Evolutionary conservation across 768 basidiomycete genomes (phyloP), one percentile per base, ranked within the genome.

Genomic region (Cystobasidiopsis lactophilus): DNA sequence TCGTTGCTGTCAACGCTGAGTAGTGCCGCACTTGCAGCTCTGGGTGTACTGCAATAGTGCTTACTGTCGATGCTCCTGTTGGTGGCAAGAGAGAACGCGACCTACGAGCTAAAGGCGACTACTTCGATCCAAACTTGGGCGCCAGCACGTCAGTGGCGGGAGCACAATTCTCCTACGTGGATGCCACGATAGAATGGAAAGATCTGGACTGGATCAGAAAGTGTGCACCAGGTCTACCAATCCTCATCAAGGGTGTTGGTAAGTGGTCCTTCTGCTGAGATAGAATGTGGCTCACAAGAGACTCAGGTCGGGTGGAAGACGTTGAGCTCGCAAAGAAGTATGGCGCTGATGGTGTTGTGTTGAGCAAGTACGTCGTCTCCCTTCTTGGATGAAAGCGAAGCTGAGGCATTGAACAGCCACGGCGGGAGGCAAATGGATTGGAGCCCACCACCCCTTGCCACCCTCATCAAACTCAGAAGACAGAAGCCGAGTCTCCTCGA

Each of bases 361-460:
- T 72, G 3, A 69, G 68, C 1, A 71, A 71, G 31, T 63, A 64
- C 40, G 66, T n/a, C n/a, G n/a, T n/a, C 33, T 35, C 33, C 33
- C 33, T 7, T 7, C 33, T 16, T 7, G 9, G 16, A 7, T 35
- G 9, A 35, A 35, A 16, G 16, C 16, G 9, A 16, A 35, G 33
- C 33, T 35, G 9, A 35, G 16, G 7, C 33, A 16, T 16, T 7
- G 7, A 35, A 7, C 33, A 51, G 48, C 46, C 66, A 68, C 52
- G 67, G 68, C 27, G 70, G 70, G 74, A 60, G 85, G 26, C 83
- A 88, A 65, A 68, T 88, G 50, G 83, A 86, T 46, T 82, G 82
- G 59, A 74, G 85, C 1, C 68, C 84, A 52, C 80, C 85, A 5
- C 76, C 82, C 0, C 63, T 89, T 29, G 80, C 85, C 39, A 64